A percentile compares a stretch with the other conserved stretches of the same genome.
These are phyloP conservation scores for Adenanthera pavonina DNA, from an alignment of 306 rosid species.

Conservation along the genomic window DNA sequence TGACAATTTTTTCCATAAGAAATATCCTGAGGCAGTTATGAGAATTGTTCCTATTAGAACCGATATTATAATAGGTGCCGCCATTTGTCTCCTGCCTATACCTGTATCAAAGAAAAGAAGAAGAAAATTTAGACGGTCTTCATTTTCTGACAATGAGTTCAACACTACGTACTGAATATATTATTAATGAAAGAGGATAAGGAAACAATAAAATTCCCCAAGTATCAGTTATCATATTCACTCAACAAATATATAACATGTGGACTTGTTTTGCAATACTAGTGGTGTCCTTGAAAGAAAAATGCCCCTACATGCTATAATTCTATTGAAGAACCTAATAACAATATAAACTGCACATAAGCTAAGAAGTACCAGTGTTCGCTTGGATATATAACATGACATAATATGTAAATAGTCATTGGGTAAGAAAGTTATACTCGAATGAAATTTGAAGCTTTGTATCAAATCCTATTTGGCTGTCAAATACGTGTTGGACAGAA, in stretches of 20 bases:
- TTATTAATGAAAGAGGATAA: neutral
- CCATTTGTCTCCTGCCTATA: neutral
- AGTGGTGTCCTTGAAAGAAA: neutral
- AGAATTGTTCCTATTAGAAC: conserved; percentile 25
- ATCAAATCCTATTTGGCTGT: too few relatives aligned
- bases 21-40: neutral
- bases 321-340: too few relatives aligned
- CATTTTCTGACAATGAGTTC: neutral
- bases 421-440: too few relatives aligned
- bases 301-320: neutral
- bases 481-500: too few relatives aligned
- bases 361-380: too few relatives aligned
- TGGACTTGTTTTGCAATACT: neutral
- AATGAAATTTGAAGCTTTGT: too few relatives aligned
- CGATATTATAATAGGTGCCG: neutral
- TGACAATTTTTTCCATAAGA: conserved; percentile 31
- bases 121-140: neutral
- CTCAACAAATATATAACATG: too few relatives aligned
- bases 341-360: too few relatives aligned
- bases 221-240: too few relatives aligned
- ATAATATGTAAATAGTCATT: too few relatives aligned
- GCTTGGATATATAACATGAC: too few relatives aligned
- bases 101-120: neutral
- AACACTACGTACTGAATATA: neutral
- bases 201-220: too few relatives aligned